Base-by-base conservation (phyloP, 331 rosid genomes). In the Malus hybrid region DNA sequence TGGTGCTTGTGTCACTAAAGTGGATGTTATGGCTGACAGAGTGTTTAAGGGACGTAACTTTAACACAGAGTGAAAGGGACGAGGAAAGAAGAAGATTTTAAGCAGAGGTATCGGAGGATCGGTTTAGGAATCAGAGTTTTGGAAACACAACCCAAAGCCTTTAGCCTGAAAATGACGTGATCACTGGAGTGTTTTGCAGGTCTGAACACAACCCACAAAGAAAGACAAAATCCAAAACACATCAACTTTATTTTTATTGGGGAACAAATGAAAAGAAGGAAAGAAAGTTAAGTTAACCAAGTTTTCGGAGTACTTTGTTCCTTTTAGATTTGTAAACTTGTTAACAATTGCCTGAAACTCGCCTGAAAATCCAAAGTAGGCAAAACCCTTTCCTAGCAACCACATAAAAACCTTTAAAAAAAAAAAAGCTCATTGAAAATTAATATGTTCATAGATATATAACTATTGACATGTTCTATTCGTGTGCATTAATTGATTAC, bases 151-250 rank as follows among this genome's bases (percentile, higher is more conserved):
- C 27, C 22, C 15, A 5, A 63, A 71, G 19, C 42, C 22, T 61
- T 42, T 42, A 28, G 73, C 82, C 82, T 24, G 83, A 86, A 81
- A 84, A 75, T 44, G 85, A 82, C 74, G 62, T 67, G 15, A 44
- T 73, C 29, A 60, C 56, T 63, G 18, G 31, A 74, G 70, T 42
- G 29, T 60, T n/a, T 29, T 66, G 22, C 54, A 36, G 31, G 60
- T 61, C 29, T 11, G 67, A 44, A 60, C 60, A 59, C 27, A 57
- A 20, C 67, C 56, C 57, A 20, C 19, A 32, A 22, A n/a, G 44
- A n/a, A 50, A 22, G 24, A 50, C 11, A 33, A n/a, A 27, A 36
- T 20, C 28, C 56, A 11, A 29, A 61, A 22, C 48, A 5, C 52
- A 66, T 52, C 32, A 39, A 66, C 52, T 50, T 73, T 33, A 33